A percentile compares a stretch with the other conserved stretches of the same genome.
These are phyloP conservation scores for Lodderomyces jiufengensis DNA, from an alignment of 1,139 yeast genomes.

Conservation along the genomic window DNA sequence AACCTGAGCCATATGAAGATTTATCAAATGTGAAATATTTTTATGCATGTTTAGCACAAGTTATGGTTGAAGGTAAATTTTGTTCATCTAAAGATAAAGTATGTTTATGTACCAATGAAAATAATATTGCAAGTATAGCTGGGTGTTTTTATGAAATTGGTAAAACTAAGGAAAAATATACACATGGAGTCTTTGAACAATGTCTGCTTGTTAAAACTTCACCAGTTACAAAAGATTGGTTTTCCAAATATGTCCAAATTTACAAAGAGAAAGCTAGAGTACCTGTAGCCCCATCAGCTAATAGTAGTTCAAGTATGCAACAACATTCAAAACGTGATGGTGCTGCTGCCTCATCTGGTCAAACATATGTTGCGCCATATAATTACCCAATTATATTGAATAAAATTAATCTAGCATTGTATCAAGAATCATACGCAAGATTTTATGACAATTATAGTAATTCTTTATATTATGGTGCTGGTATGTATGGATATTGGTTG, in stretches of 20 bases:
- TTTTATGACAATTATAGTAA: slow-evolving; percentile 34
- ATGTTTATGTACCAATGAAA: slow-evolving; percentile 8
- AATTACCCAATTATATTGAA: slow-evolving; percentile 24
- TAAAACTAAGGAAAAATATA: background rate
- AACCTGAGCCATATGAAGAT: no score
- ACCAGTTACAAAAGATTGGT: slow-evolving; percentile 14
- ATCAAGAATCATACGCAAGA: slow-evolving; percentile 20
- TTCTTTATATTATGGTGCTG: slow-evolving; percentile 48
- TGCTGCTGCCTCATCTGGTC: no score
- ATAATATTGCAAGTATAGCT: slow-evolving; percentile 8
- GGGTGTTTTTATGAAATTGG: slow-evolving; percentile 5
- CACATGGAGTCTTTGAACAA: slow-evolving; percentile 2
- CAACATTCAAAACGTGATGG: no score
- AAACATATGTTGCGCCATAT: no score
- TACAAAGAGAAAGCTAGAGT: slow-evolving; percentile 9
- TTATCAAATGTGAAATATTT: no score
- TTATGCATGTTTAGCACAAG: slow-evolving; percentile 7
- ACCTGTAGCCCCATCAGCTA: no score
- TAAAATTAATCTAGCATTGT: no score
- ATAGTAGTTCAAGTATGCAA: no score
- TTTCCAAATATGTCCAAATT: slow-evolving; percentile 2
- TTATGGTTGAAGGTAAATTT: slow-evolving; percentile 4
- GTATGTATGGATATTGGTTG: slow-evolving; percentile 48
- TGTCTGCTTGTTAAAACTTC: no score
- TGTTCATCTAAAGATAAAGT: slow-evolving; percentile 5